Percentiles rank a stretch among this genome's conserved stretches.
phyloP scores from a whole-genome alignment of 2,329 filamentous ascomycete species.

The Epichloe scottii region DNA sequence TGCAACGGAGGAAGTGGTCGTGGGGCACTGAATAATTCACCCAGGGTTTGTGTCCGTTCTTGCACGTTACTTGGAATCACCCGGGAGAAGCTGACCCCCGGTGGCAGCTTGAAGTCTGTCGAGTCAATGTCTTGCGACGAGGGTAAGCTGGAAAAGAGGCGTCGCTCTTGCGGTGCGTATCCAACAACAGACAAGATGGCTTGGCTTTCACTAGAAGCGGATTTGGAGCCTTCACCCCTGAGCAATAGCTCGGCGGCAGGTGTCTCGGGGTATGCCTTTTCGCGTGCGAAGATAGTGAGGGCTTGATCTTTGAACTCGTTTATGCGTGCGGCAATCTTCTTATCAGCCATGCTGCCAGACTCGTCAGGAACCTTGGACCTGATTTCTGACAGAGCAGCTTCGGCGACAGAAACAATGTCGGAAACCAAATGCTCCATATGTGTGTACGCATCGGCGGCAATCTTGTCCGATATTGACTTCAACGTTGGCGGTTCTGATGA shows the following conservation, averaged over 20 bases:
- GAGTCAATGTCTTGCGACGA: constrained; percentile 18
- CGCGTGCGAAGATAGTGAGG: constrained; percentile 48
- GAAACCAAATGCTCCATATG: constrained; percentile 53
- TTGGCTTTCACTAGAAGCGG: constrained; percentile 30
- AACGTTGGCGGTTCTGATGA: constrained; percentile 29
- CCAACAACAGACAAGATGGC: constrained; percentile 66
- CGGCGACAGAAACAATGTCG: constrained; percentile 38
- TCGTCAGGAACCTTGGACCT: constrained; percentile 20
- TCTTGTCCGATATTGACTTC: constrained; percentile 42
- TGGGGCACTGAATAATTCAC: constrained; percentile 61
- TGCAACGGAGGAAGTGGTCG: constrained; percentile 52
- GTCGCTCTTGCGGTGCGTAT: constrained; percentile 58
- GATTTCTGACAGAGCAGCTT: constrained; percentile 36
- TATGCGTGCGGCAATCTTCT: constrained; percentile 30
- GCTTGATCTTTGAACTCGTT: constrained; percentile 49
- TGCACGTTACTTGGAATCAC: constrained; percentile 21
- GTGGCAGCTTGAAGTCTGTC: constrained; percentile 47
- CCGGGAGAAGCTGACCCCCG: constrained; percentile 47
- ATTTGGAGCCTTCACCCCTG: constrained; percentile 26
- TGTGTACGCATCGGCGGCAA: constrained; percentile 37
- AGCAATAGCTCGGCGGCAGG: constrained; percentile 24
- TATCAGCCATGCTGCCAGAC: constrained; percentile 16
- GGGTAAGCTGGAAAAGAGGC: constrained; percentile 76
- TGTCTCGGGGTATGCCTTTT: constrained; percentile 37
- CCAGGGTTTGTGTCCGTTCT: constrained; percentile 51